Conservation (phyloP, 495 filamentous ascomycete genomes). For the Trypethelium eluteriae region DNA sequence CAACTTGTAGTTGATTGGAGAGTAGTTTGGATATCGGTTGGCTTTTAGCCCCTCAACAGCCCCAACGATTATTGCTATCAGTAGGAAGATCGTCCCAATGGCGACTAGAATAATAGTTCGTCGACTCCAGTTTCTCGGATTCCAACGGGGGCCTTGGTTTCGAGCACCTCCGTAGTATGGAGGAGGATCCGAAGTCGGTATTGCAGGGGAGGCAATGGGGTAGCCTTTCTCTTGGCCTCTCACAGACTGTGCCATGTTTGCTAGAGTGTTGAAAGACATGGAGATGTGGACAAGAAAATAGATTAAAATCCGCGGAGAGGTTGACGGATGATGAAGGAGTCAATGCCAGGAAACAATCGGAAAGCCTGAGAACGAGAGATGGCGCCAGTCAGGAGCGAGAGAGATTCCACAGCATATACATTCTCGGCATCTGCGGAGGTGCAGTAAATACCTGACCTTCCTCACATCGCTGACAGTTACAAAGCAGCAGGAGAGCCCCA, state of each 20-base stretch:
- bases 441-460: background rate
- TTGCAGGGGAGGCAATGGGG: background rate
- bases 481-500: background rate
- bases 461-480: background rate
- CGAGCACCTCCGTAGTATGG: background rate
- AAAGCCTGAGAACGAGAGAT: background rate
- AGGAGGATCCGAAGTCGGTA: background rate
- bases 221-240: background rate
- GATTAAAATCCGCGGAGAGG: no score
- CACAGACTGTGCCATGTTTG: background rate
- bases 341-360: no score
- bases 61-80: constrained; percentile 49
- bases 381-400: background rate
- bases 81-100: constrained; percentile 34
- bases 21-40: constrained; percentile 49
- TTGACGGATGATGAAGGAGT: background rate
- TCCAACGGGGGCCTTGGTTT: constrained; percentile 35
- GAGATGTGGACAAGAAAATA: background rate
- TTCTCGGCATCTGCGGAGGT: background rate
- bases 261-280: background rate
- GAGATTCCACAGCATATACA: background rate
- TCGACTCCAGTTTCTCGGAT: constrained; percentile 46
- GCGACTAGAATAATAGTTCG: constrained; percentile 39
- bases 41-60: constrained; percentile 44
- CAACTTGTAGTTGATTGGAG: constrained; percentile 43